phyloP scores from a whole-genome alignment of 2,329 filamentous ascomycete species.

The Nothophoma quercina region DNA sequence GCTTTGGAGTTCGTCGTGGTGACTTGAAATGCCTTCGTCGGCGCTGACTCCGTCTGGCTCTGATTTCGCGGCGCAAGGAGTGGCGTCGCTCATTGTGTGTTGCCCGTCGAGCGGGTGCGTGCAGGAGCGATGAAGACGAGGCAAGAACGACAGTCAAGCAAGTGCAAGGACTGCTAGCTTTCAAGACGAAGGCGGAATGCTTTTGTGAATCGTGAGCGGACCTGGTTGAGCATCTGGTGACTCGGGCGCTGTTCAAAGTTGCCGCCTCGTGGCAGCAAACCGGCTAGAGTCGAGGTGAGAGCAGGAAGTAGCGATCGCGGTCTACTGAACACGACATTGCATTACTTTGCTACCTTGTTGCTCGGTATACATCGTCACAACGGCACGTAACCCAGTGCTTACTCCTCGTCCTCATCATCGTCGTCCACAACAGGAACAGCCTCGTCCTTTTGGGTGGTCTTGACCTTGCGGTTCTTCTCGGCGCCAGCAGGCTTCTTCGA shows the following conservation, averaged over 20 bases:
- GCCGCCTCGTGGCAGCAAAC: too few relatives aligned
- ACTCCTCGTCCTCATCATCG: conserved; percentile 40
- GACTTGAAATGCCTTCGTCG: too few relatives aligned
- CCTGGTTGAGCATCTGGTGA: too few relatives aligned
- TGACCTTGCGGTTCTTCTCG: conserved; percentile 46
- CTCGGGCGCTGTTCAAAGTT: too few relatives aligned
- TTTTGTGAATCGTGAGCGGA: too few relatives aligned
- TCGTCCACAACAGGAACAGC: conserved; percentile 44
- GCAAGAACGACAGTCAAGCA: neutral
- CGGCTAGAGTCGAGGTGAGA: neutral
- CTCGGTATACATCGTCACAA: neutral
- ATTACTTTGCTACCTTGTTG: conserved; percentile 1
- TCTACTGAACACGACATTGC: neutral
- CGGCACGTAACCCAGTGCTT: neutral
- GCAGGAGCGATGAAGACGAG: neutral
- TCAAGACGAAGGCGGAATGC: too few relatives aligned
- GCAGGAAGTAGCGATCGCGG: neutral
- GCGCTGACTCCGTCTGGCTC: too few relatives aligned
- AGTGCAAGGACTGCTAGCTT: too few relatives aligned
- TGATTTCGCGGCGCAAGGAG: too few relatives aligned
- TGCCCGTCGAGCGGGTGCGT: too few relatives aligned
- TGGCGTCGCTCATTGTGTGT: too few relatives aligned
- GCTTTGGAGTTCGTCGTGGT: too few relatives aligned
- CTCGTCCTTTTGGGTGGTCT: conserved; percentile 37
- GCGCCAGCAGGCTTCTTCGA: conserved; percentile 48